Evolutionary conservation across 176 grass and related monocot genomes (phyloP), one percentile per base, ranked within the genome.

Genomic region (Olyra latifolia): DNA sequence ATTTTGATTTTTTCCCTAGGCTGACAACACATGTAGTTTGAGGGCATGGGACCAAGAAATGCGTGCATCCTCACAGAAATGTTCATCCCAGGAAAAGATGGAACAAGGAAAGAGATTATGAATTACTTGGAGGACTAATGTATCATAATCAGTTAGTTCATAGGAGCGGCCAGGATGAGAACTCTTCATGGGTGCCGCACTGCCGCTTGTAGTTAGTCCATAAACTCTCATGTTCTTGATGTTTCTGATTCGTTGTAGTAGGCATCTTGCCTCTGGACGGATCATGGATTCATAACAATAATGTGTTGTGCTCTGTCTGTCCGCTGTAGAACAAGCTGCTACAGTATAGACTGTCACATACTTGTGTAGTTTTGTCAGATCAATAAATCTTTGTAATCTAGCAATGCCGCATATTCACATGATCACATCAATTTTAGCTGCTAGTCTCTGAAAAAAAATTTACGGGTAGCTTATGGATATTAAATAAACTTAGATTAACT

Each of bases 1-100:
- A 66, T 62, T 88, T 75, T 25, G 62, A 84, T 80, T 80, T 28
- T 75, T 81, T 64, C 76, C 55, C n/a, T 89, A 85, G 71, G 39
- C 38, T 81, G 77, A 70, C 74, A 65, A 45, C 19, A 70, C 32
- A 75, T 62, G 43, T 57, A 80, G 27, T 20, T 20, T 84, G 76
- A 80, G 38, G 55, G 46, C 45, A 23, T 47, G 54, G 16, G 49
- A 16, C 15, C 70, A 63, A 75, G 40, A 85, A 45, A 54, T 71
- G 55, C 61, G 10, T 35, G 64, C 16, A 48, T 41, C 61, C 2
- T 41, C 58, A 23, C 28, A 25, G 41, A 43, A 63, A 46, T 6
- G 4, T 35, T 82, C 27, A 19, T 32, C 22, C 10, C 10, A 39
- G 20, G 40, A 25, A 25, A 50, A 35, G 20, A 55, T 55, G 72